Conservation (phyloP, 192 early-diverging fungal species). For the Umbelopsis sp. region DNA sequence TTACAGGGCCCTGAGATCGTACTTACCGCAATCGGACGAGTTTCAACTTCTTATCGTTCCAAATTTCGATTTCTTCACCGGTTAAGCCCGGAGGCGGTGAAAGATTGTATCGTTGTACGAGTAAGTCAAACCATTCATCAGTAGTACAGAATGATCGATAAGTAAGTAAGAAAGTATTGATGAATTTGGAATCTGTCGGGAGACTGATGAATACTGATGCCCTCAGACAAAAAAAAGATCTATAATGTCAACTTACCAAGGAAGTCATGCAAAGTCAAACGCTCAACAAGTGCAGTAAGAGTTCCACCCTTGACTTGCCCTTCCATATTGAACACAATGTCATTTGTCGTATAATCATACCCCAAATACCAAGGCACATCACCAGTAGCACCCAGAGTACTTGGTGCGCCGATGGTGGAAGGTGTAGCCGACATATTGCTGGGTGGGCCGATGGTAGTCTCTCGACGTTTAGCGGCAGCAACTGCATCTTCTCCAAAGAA, state of each 20-base stretch:
- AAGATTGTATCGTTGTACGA: conserved; percentile 78
- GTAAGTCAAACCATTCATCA: conserved; percentile 74
- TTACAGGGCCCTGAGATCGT: background rate
- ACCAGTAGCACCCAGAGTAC: background rate
- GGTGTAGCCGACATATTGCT: background rate
- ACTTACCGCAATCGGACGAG: conserved; percentile 77
- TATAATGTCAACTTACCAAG: conserved; percentile 45
- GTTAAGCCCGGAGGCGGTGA: conserved; percentile 67
- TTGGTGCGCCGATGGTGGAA: conserved; percentile 4
- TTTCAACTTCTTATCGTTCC: conserved; percentile 86
- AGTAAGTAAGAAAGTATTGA: conserved; percentile 85
- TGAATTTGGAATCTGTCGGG: conserved; percentile 73
- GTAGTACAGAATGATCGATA: conserved; percentile 89
- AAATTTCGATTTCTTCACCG: conserved; percentile 68
- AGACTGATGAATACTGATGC: background rate
- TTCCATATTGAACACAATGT: conserved; percentile 75
- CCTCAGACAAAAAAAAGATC: background rate
- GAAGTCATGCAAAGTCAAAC: conserved; percentile 78
- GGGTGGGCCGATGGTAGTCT: conserved; percentile 14
- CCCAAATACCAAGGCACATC: conserved; percentile 68
- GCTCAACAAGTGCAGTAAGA: conserved; percentile 74
- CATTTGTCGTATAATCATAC: conserved; percentile 63
- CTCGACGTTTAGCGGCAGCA: conserved; percentile 20
- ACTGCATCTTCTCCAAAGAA: conserved; percentile 63
- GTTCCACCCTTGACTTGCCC: conserved; percentile 85